phyloP scores from a whole-genome alignment of 768 basidiomycete species.

The Termitomyces sp. region DNA sequence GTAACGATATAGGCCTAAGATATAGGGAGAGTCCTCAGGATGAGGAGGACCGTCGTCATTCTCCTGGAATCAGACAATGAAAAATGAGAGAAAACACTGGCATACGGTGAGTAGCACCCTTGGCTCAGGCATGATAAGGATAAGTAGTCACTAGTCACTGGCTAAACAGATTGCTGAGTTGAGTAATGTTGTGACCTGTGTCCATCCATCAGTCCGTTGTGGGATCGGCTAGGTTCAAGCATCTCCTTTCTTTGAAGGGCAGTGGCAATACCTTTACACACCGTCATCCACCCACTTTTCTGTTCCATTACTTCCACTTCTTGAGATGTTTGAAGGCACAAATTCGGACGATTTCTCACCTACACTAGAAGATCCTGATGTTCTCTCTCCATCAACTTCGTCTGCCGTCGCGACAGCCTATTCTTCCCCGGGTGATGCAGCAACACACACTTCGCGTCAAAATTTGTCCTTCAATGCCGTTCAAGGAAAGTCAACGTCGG shows the following conservation, averaged over 20 bases:
- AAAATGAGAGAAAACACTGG: not conserved
- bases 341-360: not conserved
- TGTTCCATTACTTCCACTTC: not conserved
- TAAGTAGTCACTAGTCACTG: too few relatives aligned
- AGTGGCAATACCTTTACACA: not conserved
- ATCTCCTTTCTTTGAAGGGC: not conserved
- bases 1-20: constrained; percentile 62
- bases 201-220: not conserved
- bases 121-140: constrained; percentile 17
- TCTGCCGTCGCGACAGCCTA: constrained; percentile 37
- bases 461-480: constrained; percentile 23
- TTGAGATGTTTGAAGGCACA: not conserved
- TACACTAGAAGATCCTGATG: constrained; percentile 4
- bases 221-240: not conserved
- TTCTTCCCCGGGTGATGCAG: constrained; percentile 28
- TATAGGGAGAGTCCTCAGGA: constrained; percentile 60
- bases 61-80: constrained; percentile 24
- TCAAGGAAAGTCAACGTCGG: constrained; percentile 62
- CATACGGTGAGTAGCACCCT: constrained; percentile 36
- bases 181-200: not conserved
- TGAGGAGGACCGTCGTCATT: constrained; percentile 85
- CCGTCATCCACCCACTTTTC: not conserved
- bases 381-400: constrained; percentile 24
- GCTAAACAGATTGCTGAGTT: not conserved
- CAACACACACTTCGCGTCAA: constrained; percentile 17